These are phyloP conservation scores for Cavenderia fasciculata DNA, from an alignment of 78 protist genomes.

Conservation along the genomic window DNA sequence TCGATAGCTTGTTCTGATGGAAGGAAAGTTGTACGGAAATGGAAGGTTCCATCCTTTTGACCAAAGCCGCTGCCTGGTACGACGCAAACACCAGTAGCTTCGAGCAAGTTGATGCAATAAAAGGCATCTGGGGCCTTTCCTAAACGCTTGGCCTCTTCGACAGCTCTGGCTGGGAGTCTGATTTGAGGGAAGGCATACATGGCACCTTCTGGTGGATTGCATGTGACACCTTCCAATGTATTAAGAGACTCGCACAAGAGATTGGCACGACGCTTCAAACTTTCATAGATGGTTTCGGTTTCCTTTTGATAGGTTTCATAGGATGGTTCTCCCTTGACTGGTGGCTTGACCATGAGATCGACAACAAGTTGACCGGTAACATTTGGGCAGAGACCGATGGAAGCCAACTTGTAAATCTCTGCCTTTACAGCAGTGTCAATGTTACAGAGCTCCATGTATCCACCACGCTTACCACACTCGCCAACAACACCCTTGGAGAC, in stretches of 20 bases:
- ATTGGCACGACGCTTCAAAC: conserved; percentile 86
- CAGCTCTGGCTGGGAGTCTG: conserved; percentile 91
- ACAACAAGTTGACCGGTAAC: conserved; percentile 94
- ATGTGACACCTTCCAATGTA: conserved; percentile 89
- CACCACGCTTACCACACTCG: conserved; percentile 99
- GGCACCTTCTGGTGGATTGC: conserved; percentile 90
- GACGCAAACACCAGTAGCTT: conserved; percentile 95
- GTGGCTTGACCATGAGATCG: conserved; percentile 95
- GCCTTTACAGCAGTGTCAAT: conserved; percentile 67
- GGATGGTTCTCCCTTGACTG: conserved; percentile 91
- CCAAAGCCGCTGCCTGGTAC: conserved; percentile 99
- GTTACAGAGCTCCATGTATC: conserved; percentile 94
- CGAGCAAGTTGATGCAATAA: conserved; percentile 94
- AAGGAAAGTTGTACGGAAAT: conserved; percentile 98
- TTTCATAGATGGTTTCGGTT: conserved; percentile 51
- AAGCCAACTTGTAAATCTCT: conserved; percentile 94
- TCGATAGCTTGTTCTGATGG: conserved; percentile 97
- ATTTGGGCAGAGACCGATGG: conserved; percentile 97
- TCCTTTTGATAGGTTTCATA: conserved; percentile 89
- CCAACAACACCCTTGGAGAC: conserved; percentile 99
- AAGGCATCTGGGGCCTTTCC: conserved; percentile 93
- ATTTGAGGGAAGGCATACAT: conserved; percentile 99
- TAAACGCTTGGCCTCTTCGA: conserved; percentile 86
- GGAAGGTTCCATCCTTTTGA: conserved; percentile 97
- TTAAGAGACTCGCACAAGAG: conserved; percentile 82